Evolutionary conservation across 2,329 filamentous ascomycete genomes (phyloP).

Genomic region (Balansia obtecta): DNA sequence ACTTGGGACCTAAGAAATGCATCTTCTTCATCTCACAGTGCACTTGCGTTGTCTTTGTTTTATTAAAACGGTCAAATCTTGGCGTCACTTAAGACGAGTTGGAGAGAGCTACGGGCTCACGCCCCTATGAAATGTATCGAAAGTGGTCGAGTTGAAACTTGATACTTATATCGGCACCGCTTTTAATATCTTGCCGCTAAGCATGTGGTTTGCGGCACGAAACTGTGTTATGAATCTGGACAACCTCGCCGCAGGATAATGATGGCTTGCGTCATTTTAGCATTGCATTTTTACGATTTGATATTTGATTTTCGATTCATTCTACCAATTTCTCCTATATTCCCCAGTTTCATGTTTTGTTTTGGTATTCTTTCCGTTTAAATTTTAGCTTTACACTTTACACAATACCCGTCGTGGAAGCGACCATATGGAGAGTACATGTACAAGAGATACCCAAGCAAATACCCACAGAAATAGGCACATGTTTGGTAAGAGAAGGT

Average conservation of each 20-base stretch:
- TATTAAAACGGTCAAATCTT: no score
- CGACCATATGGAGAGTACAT: not conserved
- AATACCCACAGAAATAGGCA: not conserved
- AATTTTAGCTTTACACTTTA: not conserved
- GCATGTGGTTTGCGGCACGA: not conserved
- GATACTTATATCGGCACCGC: not conserved
- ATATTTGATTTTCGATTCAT: no score
- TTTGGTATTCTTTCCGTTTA: not conserved
- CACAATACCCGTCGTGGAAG: slow-evolving; percentile 6
- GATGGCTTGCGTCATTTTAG: no score
- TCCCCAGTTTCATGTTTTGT: not conserved
- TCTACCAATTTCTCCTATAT: not conserved
- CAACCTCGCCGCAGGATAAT: not conserved
- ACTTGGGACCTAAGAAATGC: no score
- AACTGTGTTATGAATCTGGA: not conserved
- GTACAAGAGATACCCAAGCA: slow-evolving; percentile 9
- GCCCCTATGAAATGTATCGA: not conserved
- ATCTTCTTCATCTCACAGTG: no score
- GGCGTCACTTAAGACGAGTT: not conserved
- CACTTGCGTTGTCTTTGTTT: no score
- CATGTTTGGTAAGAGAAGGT: slow-evolving; percentile 2
- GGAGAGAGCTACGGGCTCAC: not conserved
- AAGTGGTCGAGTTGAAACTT: not conserved
- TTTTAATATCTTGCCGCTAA: not conserved
- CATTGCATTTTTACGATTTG: no score